A percentile compares a stretch with the other conserved stretches of the same genome.
Conservation (phyloP, 805 yeast species). For the Lachancea lanzarotensis region DNA sequence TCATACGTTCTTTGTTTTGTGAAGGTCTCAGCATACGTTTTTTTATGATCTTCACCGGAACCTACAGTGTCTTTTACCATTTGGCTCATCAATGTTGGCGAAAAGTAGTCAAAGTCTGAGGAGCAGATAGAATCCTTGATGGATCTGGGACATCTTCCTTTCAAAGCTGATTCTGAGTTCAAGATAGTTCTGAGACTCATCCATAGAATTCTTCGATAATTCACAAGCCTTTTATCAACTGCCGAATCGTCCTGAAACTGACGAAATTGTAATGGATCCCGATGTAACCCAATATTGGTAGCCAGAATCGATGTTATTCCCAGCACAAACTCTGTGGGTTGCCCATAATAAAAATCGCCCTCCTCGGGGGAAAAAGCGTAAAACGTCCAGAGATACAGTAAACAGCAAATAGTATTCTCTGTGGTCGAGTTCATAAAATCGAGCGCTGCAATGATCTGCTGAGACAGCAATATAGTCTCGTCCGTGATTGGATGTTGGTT, state of each 20-base stretch:
- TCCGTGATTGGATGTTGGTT: conserved; percentile 24
- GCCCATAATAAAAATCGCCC: conserved; percentile 30
- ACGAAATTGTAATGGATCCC: conserved; percentile 29
- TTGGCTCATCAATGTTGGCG: conserved; percentile 1
- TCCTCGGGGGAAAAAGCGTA: conserved; percentile 32
- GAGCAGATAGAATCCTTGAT: conserved; percentile 1
- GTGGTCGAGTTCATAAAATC: conserved; percentile 29
- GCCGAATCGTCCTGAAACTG: conserved; percentile 16
- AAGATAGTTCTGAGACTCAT: conserved; percentile 21
- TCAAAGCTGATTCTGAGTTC: conserved; percentile 26
- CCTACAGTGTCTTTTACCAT: conserved; percentile 2
- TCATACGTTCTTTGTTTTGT: conserved; percentile 23
- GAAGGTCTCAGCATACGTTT: conserved; percentile 20
- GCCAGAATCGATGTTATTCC: conserved; percentile 28
- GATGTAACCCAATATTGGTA: conserved; percentile 29
- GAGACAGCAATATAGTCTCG: conserved; percentile 23
- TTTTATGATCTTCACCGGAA: conserved; percentile 10
- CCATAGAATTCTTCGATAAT: conserved; percentile 31
- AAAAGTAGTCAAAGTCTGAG: neutral
- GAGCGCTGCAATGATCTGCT: conserved; percentile 25
- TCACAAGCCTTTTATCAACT: conserved; percentile 19
- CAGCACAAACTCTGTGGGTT: conserved; percentile 31
- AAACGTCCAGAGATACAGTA: conserved; percentile 30
- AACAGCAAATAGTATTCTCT: conserved; percentile 28
- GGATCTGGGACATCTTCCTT: conserved; percentile 26